Evolutionary conservation across 805 yeast genomes (phyloP), one percentile per base, ranked within the genome.

Genomic region (Candida ficus): DNA sequence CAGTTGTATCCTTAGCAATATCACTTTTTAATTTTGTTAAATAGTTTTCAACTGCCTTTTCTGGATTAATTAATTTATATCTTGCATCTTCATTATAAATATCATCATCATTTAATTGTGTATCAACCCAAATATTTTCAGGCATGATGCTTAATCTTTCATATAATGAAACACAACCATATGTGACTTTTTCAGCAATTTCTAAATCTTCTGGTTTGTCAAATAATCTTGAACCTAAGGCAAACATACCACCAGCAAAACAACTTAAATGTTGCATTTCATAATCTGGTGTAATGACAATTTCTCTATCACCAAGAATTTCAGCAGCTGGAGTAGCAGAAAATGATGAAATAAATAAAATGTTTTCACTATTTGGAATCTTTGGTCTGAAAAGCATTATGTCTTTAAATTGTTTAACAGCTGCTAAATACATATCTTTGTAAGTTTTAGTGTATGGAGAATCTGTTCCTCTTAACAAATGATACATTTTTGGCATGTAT

Each of bases 231-330:
- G 75, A 62, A 2, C 75, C 76, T 20, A 76, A 50, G 0, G 74
- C 74, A 50, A 71, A 61, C 68, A 73, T 73, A 3, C 80, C 76
- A 13, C 80, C 81, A 4, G 74, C 60, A 41, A 70, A 73, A 49
- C 83, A 78, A 7, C 72, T 54, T 35, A 73, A 57, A 45, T 73
- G 78, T 22, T 70, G 61, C 65, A 70, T 66, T 42, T 70, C 72
- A 33, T 62, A 46, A 17, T 60, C 55, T 37, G 73, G 78, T 18
- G 69, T 60, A 63, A 70, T 65, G 41, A 67, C 70, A 34, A 62
- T 47, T 19, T 60, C 54, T 35, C 61, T 59, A 2, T 42, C 16
- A 9, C 46, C 39, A 2, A 42, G 37, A 3, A 43, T 39, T 25
- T 35, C 38, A 23, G 12, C 10, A 5, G 19, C 52, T 3, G 63